These are phyloP conservation scores for Thielaviopsis euricoi DNA, from an alignment of 2,329 filamentous ascomycete species.

Conservation along the genomic window DNA sequence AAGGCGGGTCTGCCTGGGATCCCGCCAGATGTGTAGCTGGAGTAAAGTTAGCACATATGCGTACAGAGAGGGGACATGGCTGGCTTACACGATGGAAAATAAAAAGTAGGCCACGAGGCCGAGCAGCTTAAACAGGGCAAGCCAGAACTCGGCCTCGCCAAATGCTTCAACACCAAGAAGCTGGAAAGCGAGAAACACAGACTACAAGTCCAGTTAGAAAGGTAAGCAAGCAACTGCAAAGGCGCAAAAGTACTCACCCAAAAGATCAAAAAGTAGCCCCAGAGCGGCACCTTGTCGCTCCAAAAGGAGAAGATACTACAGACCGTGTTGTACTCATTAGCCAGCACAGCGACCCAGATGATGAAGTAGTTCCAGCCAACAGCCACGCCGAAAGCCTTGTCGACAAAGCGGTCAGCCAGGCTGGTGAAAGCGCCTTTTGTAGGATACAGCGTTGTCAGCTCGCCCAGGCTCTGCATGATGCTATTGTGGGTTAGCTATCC, in stretches of 20 bases:
- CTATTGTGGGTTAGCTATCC: neutral
- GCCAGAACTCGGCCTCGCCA: conserved; percentile 68
- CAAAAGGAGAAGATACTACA: conserved; percentile 50
- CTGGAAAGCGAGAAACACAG: conserved; percentile 49
- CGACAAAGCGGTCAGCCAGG: conserved; percentile 53
- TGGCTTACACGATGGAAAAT: conserved; percentile 45
- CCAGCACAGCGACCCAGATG: conserved; percentile 46
- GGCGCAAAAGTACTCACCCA: conserved; percentile 32
- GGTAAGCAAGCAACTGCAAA: neutral
- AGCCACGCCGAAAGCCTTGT: conserved; percentile 51
- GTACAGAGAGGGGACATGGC: neutral
- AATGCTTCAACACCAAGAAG: conserved; percentile 58
- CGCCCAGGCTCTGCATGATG: conserved; percentile 59
- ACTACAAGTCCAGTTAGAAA: conserved; percentile 15
- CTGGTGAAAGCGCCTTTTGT: conserved; percentile 56
- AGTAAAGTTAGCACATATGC: neutral
- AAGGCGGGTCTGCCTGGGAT: conserved; percentile 38
- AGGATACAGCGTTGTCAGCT: conserved; percentile 58
- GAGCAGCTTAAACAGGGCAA: conserved; percentile 54
- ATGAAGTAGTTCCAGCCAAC: conserved; percentile 59
- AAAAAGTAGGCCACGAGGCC: conserved; percentile 57
- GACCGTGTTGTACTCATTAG: conserved; percentile 54
- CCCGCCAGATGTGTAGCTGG: conserved; percentile 48
- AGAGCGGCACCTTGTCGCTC: conserved; percentile 43
- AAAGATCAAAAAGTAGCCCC: conserved; percentile 57